These are phyloP conservation scores for Trichoderma virens DNA, from an alignment of 495 filamentous ascomycete genomes.

Conservation along the genomic window DNA sequence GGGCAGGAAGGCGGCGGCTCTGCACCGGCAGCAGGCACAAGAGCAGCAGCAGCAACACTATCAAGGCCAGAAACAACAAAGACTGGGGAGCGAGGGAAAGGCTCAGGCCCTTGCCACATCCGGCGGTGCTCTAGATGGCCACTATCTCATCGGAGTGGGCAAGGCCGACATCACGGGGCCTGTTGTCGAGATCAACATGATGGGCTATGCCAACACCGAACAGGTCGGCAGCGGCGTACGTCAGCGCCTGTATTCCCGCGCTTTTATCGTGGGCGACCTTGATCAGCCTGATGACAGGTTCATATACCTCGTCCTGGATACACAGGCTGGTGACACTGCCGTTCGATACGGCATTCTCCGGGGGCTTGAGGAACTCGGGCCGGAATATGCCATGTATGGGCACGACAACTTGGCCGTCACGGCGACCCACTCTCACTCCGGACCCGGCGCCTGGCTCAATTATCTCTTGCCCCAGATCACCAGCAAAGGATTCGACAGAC, in stretches of 20 bases:
- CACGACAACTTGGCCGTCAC: conserved; percentile 84
- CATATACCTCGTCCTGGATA: conserved; percentile 83
- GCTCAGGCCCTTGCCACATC: not conserved
- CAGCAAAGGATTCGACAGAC: conserved; percentile 78
- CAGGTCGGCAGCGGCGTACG: conserved; percentile 84
- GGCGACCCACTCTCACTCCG: conserved; percentile 90
- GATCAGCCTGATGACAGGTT: conserved; percentile 63
- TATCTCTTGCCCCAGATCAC: conserved; percentile 94
- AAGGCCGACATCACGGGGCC: conserved; percentile 96
- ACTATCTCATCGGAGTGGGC: conserved; percentile 81
- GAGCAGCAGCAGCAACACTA: not conserved
- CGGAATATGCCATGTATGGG: conserved; percentile 64
- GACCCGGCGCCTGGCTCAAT: conserved; percentile 90
- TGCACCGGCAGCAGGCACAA: not conserved
- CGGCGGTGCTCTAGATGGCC: conserved; percentile 19
- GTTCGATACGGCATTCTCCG: conserved; percentile 78
- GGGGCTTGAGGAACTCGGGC: conserved; percentile 57
- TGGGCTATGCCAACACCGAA: conserved; percentile 85
- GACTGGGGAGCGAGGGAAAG: not conserved
- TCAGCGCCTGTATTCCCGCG: conserved; percentile 81
- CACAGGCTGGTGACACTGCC: conserved; percentile 85
- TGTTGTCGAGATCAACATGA: conserved; percentile 84
- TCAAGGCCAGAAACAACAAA: not conserved
- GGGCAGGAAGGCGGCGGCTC: not conserved
- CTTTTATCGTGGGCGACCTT: conserved; percentile 77